phyloP scores from a whole-genome alignment of 2,329 filamentous ascomycete species.

The Lecanicillium sp. region DNA sequence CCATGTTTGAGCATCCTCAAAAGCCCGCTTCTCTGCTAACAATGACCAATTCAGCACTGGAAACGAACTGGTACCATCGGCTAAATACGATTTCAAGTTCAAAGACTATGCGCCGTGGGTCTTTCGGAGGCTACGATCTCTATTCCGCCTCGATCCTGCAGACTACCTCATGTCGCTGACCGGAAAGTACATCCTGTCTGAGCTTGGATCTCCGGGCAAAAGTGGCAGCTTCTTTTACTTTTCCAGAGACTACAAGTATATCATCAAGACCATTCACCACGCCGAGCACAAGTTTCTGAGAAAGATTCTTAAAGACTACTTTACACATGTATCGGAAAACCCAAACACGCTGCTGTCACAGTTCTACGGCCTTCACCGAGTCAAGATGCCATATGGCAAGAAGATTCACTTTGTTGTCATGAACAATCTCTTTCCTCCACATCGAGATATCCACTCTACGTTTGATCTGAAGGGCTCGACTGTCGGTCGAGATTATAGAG shows the following conservation, averaged over 20 bases:
- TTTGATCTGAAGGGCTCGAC: conserved; percentile 97
- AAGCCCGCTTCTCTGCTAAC: conserved; percentile 9
- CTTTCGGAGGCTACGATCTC: conserved; percentile 81
- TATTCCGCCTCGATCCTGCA: conserved; percentile 88
- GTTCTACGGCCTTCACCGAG: conserved; percentile 93
- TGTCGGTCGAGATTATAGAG: conserved; percentile 81
- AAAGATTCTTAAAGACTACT: conserved; percentile 84
- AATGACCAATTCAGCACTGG: conserved; percentile 62
- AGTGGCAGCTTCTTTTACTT: conserved; percentile 99
- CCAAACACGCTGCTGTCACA: conserved; percentile 96
- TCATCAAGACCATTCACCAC: conserved; percentile 99
- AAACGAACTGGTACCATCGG: conserved; percentile 93
- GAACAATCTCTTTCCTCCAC: conserved; percentile 98
- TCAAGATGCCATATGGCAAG: conserved; percentile 95
- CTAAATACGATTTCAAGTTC: conserved; percentile 99
- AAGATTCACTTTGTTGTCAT: conserved; percentile 99
- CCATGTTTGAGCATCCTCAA: neutral
- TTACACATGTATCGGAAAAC: conserved; percentile 84
- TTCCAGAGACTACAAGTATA: conserved; percentile 98
- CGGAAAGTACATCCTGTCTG: conserved; percentile 96
- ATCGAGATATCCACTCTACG: conserved; percentile 93
- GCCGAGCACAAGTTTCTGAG: conserved; percentile 83
- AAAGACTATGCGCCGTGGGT: conserved; percentile 99
- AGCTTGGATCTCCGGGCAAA: conserved; percentile 93
- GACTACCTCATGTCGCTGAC: conserved; percentile 98